A percentile compares a stretch with the other conserved stretches of the same genome.
Conservation (phyloP, 2,329 filamentous ascomycete genomes). For the Aspergillus fumigatiaffinis region DNA sequence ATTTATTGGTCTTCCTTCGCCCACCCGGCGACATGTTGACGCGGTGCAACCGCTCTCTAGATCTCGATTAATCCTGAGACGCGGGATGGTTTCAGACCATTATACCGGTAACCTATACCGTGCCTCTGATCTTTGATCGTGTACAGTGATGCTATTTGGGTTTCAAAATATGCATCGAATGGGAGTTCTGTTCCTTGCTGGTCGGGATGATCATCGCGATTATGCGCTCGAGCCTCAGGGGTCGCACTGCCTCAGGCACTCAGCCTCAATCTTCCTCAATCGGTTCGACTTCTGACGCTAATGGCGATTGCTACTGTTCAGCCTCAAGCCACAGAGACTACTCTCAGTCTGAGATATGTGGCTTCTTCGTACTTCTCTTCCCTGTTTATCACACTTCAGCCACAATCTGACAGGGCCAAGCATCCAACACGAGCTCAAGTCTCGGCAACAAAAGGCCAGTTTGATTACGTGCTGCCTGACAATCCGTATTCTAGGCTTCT, state of each 20-base stretch:
- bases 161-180: not conserved
- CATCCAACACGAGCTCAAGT: not conserved
- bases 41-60: constrained; percentile 11
- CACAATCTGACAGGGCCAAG: not conserved
- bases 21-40: too few species aligned
- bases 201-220: constrained; percentile 1
- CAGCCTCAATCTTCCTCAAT: constrained; percentile 12
- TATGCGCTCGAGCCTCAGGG: constrained; percentile 7
- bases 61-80: constrained; percentile 10
- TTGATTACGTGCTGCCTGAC: too few species aligned
- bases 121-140: constrained; percentile 1
- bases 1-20: too few species aligned
- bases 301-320: not conserved
- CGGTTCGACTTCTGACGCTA: not conserved
- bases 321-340: constrained; percentile 14
- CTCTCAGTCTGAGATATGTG: not conserved
- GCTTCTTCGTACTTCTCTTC: constrained; percentile 2
- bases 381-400: constrained; percentile 4
- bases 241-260: constrained; percentile 12
- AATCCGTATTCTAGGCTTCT: too few species aligned
- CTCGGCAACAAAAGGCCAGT: too few species aligned
- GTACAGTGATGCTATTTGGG: constrained; percentile 1
- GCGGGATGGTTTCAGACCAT: constrained; percentile 6
- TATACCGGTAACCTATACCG: constrained; percentile 13
- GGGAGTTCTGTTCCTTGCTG: constrained; percentile 1